Conservation (phyloP, 116 monocot genomes). For the Phalaenopsis hybrid region DNA sequence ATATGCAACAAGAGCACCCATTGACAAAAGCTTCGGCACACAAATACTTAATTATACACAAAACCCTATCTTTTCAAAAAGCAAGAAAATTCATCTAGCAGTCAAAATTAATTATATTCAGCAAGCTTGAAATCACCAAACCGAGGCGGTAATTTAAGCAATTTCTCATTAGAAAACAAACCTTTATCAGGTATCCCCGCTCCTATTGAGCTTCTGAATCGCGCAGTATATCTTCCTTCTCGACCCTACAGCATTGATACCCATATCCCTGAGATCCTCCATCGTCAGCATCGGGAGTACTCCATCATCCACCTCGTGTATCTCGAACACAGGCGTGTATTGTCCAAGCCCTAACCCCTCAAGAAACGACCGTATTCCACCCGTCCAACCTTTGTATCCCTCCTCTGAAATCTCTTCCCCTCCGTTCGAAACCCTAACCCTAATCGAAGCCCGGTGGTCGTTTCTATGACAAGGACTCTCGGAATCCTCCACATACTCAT, state of each 20-base stretch:
- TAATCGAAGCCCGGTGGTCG: not conserved
- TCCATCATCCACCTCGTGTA: slow-evolving; percentile 70
- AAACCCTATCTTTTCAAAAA: not conserved
- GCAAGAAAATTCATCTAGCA: not conserved
- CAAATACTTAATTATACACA: not conserved
- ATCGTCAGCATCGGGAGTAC: slow-evolving; percentile 60
- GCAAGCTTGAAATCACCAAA: not conserved
- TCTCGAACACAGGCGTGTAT: slow-evolving; percentile 58
- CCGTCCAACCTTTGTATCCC: slow-evolving; percentile 27
- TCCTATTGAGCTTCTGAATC: slow-evolving; percentile 59
- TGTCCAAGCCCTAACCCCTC: slow-evolving; percentile 45
- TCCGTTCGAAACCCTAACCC: slow-evolving; percentile 22
- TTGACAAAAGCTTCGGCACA: not conserved
- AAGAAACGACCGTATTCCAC: slow-evolving; percentile 49
- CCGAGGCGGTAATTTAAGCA: not conserved
- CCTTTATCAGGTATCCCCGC: slow-evolving; percentile 1
- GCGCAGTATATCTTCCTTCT: slow-evolving; percentile 71
- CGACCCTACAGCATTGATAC: slow-evolving; percentile 70
- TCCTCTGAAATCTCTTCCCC: slow-evolving; percentile 22
- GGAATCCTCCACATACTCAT: slow-evolving; percentile 22
- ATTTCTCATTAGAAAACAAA: not conserved
- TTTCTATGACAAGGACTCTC: slow-evolving; percentile 11
- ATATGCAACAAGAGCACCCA: not conserved
- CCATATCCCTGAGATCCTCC: slow-evolving; percentile 81
- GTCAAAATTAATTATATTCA: slow-evolving; percentile 5